Conservation (phyloP, 495 filamentous ascomycete genomes). For the Podospora bellae-mahoneyi region DNA sequence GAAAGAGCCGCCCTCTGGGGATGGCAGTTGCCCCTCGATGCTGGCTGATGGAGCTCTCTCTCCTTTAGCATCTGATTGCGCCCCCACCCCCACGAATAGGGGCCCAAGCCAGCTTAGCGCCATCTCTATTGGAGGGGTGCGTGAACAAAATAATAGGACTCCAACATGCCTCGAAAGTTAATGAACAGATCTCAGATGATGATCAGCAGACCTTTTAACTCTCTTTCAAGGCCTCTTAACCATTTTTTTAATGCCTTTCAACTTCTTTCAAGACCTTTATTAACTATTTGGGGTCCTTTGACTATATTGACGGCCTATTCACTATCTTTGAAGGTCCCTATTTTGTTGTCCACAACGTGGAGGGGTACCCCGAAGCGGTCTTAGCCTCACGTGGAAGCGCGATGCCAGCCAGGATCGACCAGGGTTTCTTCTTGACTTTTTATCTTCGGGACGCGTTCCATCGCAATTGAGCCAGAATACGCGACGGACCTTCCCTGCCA, state of each 20-base stretch:
- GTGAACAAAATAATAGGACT: too few relatives aligned
- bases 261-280: too few relatives aligned
- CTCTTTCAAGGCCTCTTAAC: too few relatives aligned
- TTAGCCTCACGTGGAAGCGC: constrained; percentile 8
- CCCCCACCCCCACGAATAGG: not conserved
- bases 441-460: constrained; percentile 1
- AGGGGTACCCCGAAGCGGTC: not conserved
- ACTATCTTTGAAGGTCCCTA: too few relatives aligned
- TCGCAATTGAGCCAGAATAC: not conserved
- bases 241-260: too few relatives aligned
- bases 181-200: too few relatives aligned
- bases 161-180: too few relatives aligned
- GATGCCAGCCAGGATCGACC: not conserved
- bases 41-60: not conserved
- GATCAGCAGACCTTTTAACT: too few relatives aligned
- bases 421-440: constrained; percentile 1
- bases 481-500: not conserved
- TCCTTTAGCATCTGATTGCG: constrained; percentile 5
- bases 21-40: constrained; percentile 3
- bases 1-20: not conserved
- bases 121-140: not conserved
- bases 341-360: not conserved
- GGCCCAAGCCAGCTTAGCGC: not conserved
- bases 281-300: too few relatives aligned
- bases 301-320: too few relatives aligned